Evolutionary conservation across 2,329 filamentous ascomycete genomes (phyloP).

Genomic region (Sordariomycetes sp.): DNA sequence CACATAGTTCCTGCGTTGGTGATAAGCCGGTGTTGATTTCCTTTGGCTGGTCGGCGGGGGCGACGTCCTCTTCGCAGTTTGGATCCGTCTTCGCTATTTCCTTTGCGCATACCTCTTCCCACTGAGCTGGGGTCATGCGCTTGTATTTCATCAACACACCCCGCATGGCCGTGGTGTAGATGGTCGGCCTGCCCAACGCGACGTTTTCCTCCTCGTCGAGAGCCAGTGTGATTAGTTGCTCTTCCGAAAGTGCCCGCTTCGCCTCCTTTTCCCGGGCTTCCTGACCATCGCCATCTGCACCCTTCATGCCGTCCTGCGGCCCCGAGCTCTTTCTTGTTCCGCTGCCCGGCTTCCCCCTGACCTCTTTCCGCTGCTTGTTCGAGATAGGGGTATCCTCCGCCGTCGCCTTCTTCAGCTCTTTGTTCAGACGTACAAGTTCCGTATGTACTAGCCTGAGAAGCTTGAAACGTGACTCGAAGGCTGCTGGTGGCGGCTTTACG

Average conservation of each 20-base stretch:
- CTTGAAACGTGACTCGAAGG: constrained; percentile 43
- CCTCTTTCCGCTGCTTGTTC: constrained; percentile 7
- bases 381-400: background rate
- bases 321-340: background rate
- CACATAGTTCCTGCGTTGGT: constrained; percentile 52
- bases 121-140: constrained; percentile 62
- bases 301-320: background rate
- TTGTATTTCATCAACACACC: constrained; percentile 67
- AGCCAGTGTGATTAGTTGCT: constrained; percentile 57
- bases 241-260: constrained; percentile 45
- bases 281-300: constrained; percentile 23
- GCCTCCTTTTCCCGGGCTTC: constrained; percentile 32
- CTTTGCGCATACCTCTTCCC: constrained; percentile 33
- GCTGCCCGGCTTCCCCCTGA: background rate
- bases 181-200: constrained; percentile 52
- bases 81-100: constrained; percentile 22
- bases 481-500: constrained; percentile 45
- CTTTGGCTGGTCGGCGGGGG: constrained; percentile 16
- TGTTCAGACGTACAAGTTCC: constrained; percentile 57
- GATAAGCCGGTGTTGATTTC: constrained; percentile 61
- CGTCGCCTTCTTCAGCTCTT: constrained; percentile 39
- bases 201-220: constrained; percentile 71
- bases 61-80: background rate
- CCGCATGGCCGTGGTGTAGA: constrained; percentile 81
- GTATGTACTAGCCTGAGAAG: constrained; percentile 54